Conservation (phyloP, 768 basidiomycete species). For the Sporobolomyces phaffii region DNA sequence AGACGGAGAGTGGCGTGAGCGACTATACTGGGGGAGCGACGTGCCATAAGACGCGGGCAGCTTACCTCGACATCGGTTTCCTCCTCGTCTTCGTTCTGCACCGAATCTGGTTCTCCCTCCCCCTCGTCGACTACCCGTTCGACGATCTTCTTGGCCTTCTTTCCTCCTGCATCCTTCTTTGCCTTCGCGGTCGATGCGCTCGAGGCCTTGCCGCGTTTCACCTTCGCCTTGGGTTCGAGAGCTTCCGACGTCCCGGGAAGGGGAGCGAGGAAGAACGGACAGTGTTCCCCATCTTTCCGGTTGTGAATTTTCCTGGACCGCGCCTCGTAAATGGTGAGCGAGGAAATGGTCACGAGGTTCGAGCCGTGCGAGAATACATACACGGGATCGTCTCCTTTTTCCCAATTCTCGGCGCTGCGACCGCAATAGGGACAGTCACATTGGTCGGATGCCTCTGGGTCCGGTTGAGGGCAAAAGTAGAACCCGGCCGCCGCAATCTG, state of each 20-base stretch:
- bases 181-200: neutral
- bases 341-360: too few relatives aligned
- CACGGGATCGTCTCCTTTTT: constrained; percentile 29
- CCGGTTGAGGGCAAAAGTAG: constrained; percentile 1
- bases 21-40: neutral
- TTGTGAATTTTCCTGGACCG: constrained; percentile 5
- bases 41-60: too few relatives aligned
- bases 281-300: constrained; percentile 21
- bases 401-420: constrained; percentile 23
- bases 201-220: constrained; percentile 23
- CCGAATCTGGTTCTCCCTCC: neutral
- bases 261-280: constrained; percentile 34
- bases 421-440: constrained; percentile 21
- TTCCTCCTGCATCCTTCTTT: too few relatives aligned
- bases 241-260: neutral
- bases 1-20: too few relatives aligned
- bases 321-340: too few relatives aligned
- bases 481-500: constrained; percentile 32
- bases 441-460: constrained; percentile 5
- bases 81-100: neutral
- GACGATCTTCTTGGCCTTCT: neutral
- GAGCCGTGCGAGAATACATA: constrained; percentile 10
- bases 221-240: neutral
- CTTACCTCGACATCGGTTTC: neutral
- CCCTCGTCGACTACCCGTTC: neutral